Base-by-base conservation (phyloP, 2,329 filamentous ascomycete species). In the Neofusicoccum parvum region DNA sequence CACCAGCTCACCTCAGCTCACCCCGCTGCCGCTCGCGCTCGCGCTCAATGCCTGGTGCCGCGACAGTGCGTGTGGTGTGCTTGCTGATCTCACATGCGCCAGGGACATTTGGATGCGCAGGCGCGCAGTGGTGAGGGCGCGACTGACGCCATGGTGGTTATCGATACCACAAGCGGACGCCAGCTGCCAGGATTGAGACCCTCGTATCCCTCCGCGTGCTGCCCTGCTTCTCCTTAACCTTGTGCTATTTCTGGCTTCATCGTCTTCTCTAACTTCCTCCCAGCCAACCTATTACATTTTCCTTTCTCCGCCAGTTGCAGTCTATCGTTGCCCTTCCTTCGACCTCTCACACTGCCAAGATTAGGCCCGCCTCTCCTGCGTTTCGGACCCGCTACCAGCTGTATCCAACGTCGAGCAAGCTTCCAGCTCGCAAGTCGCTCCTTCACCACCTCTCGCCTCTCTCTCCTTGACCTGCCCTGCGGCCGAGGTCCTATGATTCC, bases 81-180 rank as follows among this genome's bases (percentile, higher is more conserved):
- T 32, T 7, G 27, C 27, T 32, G 27, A 32, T 32, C 27, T 32
- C 27, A 32, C 27, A 32, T 7, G 27, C 27, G 27, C 5, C 27
- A 32, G 27, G 27, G 41, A 60, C n/a, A 48, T 60, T 60, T 48
- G 27, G 41, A 48, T 60, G 23, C 41, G 37, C 43, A 60, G 43
- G 41, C 43, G 41, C n/a, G 36, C 54, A 32, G 56, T 48, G 56
- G 39, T 43, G 54, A 58, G 54, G 20, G 54, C 34, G 39, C 39
- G 39, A n/a, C 15, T 48, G 56, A 60, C 56, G 56, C 56, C 56
- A 60, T 60, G 9, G 41, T 36, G 56, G 41, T 48, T 60, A 60
- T 60, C 56, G 56, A 48, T 60, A 48, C 56, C 56, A n/a, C 56
- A 60, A 60, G 39, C 43, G 56, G 56, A 60, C 56, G 39, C n/a